These are phyloP conservation scores for Daldinia concentrica DNA, from an alignment of 495 filamentous ascomycete genomes.

Conservation along the genomic window DNA sequence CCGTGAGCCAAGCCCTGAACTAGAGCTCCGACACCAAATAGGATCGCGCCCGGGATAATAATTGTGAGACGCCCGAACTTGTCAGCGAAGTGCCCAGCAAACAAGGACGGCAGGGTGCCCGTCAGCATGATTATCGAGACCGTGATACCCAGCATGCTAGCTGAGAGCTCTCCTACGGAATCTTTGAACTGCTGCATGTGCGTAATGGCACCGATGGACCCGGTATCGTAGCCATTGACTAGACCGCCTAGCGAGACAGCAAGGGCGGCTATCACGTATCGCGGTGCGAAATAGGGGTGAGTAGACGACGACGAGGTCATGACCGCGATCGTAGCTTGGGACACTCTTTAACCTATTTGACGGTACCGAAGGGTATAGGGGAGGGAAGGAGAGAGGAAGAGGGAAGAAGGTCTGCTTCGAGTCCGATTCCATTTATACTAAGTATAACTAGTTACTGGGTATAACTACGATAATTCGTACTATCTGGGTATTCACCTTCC, in stretches of 20 bases:
- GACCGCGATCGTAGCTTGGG: background rate
- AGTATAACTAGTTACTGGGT: no score
- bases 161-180: constrained; percentile 62
- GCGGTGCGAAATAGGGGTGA: constrained; percentile 31
- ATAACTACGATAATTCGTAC: background rate
- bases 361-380: background rate
- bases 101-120: constrained; percentile 68
- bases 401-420: background rate
- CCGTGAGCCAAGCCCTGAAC: constrained; percentile 58
- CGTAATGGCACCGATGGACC: constrained; percentile 70
- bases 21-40: constrained; percentile 65
- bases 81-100: constrained; percentile 70
- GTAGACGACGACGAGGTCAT: constrained; percentile 20
- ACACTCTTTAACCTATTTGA: background rate
- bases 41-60: constrained; percentile 62
- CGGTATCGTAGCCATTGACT: constrained; percentile 64
- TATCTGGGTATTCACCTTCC: background rate
- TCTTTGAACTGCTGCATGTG: constrained; percentile 65
- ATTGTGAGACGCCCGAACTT: constrained; percentile 61
- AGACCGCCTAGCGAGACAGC: constrained; percentile 42
- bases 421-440: background rate
- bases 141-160: constrained; percentile 66
- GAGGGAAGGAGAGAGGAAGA: background rate
- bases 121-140: constrained; percentile 72
- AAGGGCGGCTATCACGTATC: constrained; percentile 42